phyloP scores from a whole-genome alignment of 2,329 filamentous ascomycete genomes.

The Ascochyta lentis region DNA sequence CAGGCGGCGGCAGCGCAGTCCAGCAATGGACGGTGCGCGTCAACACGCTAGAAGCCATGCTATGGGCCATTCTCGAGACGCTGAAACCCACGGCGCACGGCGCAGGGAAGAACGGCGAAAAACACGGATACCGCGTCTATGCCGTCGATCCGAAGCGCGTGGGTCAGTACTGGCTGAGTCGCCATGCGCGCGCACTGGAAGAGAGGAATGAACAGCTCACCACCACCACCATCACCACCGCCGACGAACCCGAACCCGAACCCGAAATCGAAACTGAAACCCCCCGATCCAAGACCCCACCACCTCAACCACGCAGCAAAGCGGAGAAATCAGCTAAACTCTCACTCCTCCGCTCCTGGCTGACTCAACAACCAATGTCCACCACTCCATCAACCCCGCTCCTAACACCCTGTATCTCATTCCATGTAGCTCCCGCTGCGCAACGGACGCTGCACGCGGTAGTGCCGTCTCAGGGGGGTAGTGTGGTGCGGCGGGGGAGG shows the following conservation, averaged over 20 bases:
- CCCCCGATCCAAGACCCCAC: slow-evolving; percentile 14
- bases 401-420: slow-evolving; percentile 22
- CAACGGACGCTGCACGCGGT: slow-evolving; percentile 10
- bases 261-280: no score
- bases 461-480: slow-evolving; percentile 3
- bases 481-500: no score
- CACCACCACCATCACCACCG: not conserved
- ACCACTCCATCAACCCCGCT: slow-evolving; percentile 6
- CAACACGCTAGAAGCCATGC: slow-evolving; percentile 81
- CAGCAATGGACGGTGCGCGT: slow-evolving; percentile 85
- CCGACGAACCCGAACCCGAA: slow-evolving; percentile 24
- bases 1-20: slow-evolving; percentile 67
- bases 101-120: not conserved
- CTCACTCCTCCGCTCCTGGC: slow-evolving; percentile 58
- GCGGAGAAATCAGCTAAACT: slow-evolving; percentile 68
- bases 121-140: slow-evolving; percentile 25
- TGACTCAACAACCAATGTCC: slow-evolving; percentile 24
- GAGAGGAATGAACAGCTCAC: slow-evolving; percentile 7
- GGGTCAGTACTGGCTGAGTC: slow-evolving; percentile 45
- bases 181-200: slow-evolving; percentile 14
- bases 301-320: slow-evolving; percentile 41
- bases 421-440: slow-evolving; percentile 21
- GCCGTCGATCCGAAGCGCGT: slow-evolving; percentile 49
- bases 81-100: not conserved
- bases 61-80: slow-evolving; percentile 66